Conservation (phyloP, 2,329 filamentous ascomycete genomes). For the Paraconiothyrium brasiliense region DNA sequence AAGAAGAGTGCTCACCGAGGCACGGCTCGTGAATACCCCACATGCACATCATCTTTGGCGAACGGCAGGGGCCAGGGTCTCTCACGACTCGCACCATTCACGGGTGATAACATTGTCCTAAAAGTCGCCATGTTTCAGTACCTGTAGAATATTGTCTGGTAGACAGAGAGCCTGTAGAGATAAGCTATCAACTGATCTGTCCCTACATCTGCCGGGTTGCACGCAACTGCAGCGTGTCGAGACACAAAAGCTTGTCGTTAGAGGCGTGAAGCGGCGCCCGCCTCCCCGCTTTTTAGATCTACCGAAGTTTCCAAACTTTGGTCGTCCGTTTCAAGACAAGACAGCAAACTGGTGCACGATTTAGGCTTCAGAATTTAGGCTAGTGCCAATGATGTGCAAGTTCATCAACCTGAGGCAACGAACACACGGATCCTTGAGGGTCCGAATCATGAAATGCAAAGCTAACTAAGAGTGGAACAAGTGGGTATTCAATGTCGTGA, state of each 20-base stretch:
- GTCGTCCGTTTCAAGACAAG: background rate
- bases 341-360: background rate
- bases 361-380: constrained; percentile 1
- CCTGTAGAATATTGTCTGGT: background rate
- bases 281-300: constrained; percentile 8
- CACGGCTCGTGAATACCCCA: constrained; percentile 23
- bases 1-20: constrained; percentile 2
- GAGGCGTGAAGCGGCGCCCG: background rate
- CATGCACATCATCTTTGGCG: constrained; percentile 25
- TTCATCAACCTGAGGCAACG: constrained; percentile 7
- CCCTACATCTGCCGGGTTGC: background rate
- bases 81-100: background rate
- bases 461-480: background rate
- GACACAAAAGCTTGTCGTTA: background rate
- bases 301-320: constrained; percentile 3
- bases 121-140: background rate
- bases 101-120: background rate
- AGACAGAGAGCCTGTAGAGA: background rate
- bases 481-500: constrained; percentile 7
- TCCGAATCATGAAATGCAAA: background rate
- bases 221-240: background rate
- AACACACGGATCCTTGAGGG: background rate
- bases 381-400: background rate
- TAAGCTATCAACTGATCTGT: background rate
- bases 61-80: background rate